Percentiles rank a stretch among this genome's conserved stretches.
Evolutionary conservation across 441 rosid genomes (phyloP).

Genomic region (Adansonia rubrostipa): DNA sequence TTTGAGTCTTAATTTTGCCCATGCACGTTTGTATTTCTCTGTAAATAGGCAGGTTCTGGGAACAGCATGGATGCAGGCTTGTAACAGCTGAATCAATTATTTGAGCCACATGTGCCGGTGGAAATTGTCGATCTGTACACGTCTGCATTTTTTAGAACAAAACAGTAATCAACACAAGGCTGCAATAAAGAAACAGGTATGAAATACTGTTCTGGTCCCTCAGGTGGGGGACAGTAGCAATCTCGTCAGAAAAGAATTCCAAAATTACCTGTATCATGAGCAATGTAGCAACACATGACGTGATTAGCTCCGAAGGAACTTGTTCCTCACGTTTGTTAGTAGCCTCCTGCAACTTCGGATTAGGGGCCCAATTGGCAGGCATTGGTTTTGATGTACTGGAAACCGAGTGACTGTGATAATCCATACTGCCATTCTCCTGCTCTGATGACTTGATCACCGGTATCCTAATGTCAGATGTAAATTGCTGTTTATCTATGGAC

Average conservation of each 20-base stretch:
- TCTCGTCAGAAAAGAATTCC: neutral
- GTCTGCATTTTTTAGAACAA: constrained; percentile 52
- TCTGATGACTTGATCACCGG: constrained; percentile 44
- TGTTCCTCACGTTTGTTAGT: constrained; percentile 48
- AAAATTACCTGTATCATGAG: constrained; percentile 83
- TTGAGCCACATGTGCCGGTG: constrained; percentile 89
- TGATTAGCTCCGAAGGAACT: constrained; percentile 76
- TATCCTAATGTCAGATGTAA: constrained; percentile 40
- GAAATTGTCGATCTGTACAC: constrained; percentile 85
- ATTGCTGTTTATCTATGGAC: constrained; percentile 49
- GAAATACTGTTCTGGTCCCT: neutral
- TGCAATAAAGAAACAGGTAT: neutral
- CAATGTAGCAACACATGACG: constrained; percentile 87
- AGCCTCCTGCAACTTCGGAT: constrained; percentile 40
- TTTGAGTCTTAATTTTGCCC: constrained; percentile 97
- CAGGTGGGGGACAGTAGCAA: neutral
- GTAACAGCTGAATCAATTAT: constrained; percentile 81
- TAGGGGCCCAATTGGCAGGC: constrained; percentile 26
- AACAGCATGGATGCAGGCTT: constrained; percentile 80
- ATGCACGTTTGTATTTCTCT: constrained; percentile 90
- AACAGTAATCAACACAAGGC: constrained; percentile 22
- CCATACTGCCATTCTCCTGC: constrained; percentile 39
- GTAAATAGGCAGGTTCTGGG: constrained; percentile 77
- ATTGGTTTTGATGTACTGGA: constrained; percentile 39
- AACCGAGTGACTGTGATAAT: constrained; percentile 23